phyloP scores from a whole-genome alignment of 371 early-diverging fungal species.

The Furculomyces boomerangus region DNA sequence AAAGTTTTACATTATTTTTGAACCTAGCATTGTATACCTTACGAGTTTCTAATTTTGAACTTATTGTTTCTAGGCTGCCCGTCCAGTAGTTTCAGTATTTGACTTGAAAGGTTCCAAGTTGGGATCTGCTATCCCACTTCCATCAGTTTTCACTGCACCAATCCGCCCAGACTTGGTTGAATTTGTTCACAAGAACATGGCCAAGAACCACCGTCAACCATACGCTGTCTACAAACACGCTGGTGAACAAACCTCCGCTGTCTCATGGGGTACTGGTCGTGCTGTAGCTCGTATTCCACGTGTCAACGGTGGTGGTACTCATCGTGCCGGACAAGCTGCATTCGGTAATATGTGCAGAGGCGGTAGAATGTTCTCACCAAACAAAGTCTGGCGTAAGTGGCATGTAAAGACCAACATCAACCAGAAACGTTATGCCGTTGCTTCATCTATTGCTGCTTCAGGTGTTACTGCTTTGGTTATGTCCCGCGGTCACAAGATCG shows the following conservation, averaged over 20 bases:
- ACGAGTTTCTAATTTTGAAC: not conserved
- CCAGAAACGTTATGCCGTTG: conserved; percentile 97
- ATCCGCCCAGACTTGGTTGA: conserved; percentile 97
- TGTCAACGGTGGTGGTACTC: conserved; percentile 97
- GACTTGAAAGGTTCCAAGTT: conserved; percentile 56
- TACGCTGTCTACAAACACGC: conserved; percentile 96
- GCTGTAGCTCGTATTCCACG: conserved; percentile 99
- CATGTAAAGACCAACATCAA: conserved; percentile 96
- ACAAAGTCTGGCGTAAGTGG: conserved; percentile 99
- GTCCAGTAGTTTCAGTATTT: conserved; percentile 82
- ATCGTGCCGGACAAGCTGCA: conserved; percentile 99
- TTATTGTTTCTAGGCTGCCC: conserved; percentile 18
- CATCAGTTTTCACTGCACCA: conserved; percentile 95
- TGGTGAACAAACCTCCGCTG: conserved; percentile 99
- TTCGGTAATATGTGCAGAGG: conserved; percentile 99
- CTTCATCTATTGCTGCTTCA: conserved; percentile 97
- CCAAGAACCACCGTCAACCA: conserved; percentile 98
- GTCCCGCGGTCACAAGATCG: conserved; percentile 98
- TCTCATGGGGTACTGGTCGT: conserved; percentile 99
- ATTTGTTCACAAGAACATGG: conserved; percentile 93
- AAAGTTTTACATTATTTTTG: too few species aligned
- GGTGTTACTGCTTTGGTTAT: conserved; percentile 91
- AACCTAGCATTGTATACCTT: conserved; percentile 74
- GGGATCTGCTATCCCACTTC: conserved; percentile 65
- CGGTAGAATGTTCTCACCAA: conserved; percentile 99